Evolutionary conservation across 768 basidiomycete genomes (phyloP).

Genomic region (Calocybe indica): DNA sequence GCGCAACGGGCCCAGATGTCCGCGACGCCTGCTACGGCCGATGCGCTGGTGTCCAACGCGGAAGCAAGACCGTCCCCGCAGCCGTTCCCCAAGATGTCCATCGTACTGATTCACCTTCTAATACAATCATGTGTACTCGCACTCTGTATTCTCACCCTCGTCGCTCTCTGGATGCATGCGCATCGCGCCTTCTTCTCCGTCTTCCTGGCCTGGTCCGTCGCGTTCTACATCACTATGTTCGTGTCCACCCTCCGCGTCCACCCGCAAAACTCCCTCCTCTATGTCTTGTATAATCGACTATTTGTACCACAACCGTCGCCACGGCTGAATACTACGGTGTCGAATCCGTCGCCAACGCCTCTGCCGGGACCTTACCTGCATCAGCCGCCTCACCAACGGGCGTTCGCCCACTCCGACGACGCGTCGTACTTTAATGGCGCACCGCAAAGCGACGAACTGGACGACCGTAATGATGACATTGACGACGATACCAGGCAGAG

Average conservation of each 20-base stretch:
- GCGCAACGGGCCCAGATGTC: constrained; percentile 40
- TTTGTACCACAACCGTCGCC: constrained; percentile 25
- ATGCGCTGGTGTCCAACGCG: constrained; percentile 19
- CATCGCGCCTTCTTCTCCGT: constrained; percentile 52
- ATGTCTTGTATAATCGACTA: constrained; percentile 40
- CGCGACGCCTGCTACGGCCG: constrained; percentile 49
- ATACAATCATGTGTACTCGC: constrained; percentile 56
- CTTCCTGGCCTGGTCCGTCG: constrained; percentile 55
- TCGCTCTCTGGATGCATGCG: constrained; percentile 53
- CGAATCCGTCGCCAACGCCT: constrained; percentile 38
- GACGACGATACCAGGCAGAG: constrained; percentile 72
- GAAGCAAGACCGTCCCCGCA: constrained; percentile 2
- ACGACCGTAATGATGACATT: constrained; percentile 62
- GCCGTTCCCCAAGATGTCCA: constrained; percentile 28
- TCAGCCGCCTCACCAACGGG: constrained; percentile 53
- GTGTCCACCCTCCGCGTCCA: constrained; percentile 51
- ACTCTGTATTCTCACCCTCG: constrained; percentile 49
- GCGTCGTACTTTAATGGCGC: constrained; percentile 25
- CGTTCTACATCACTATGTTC: constrained; percentile 52
- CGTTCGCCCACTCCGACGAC: constrained; percentile 34
- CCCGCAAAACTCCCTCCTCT: constrained; percentile 52
- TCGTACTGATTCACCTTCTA: constrained; percentile 40
- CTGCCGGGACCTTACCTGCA: constrained; percentile 62
- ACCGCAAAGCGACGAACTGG: constrained; percentile 48
- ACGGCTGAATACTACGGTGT: constrained; percentile 31